Conservation (phyloP, 2,329 filamentous ascomycete genomes). For the Phialemonium atrogriseum region DNA sequence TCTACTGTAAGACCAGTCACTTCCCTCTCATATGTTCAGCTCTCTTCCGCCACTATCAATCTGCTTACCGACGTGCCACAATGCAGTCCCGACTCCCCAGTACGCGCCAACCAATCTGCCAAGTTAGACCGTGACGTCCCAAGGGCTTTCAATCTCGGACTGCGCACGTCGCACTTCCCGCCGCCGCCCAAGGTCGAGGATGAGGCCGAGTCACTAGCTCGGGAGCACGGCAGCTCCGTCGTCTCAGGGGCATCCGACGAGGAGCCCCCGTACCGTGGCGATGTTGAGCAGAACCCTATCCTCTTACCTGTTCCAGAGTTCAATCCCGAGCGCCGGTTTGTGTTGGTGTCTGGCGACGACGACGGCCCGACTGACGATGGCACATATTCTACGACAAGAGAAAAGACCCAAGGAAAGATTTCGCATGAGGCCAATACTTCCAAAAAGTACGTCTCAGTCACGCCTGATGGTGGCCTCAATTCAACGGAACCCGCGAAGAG, state of each 20-base stretch:
- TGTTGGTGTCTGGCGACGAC: conserved; percentile 38
- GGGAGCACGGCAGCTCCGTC: conserved; percentile 42
- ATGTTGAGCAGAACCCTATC: conserved; percentile 60
- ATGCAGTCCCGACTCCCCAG: conserved; percentile 1
- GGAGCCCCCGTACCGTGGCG: conserved; percentile 52
- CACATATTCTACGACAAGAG: conserved; percentile 7
- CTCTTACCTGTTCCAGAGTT: conserved; percentile 53
- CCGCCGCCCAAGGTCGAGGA: conserved; percentile 63
- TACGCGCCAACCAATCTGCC: conserved; percentile 8
- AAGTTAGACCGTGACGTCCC: conserved; percentile 7
- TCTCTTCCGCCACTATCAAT: not conserved
- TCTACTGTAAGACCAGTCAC: conserved; percentile 22
- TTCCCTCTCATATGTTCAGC: not conserved
- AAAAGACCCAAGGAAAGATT: conserved; percentile 16
- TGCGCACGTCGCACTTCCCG: conserved; percentile 29
- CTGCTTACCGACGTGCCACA: conserved; percentile 1
- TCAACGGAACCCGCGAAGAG: conserved; percentile 16
- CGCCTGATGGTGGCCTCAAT: conserved; percentile 16
- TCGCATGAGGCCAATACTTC: conserved; percentile 35
- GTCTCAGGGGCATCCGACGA: conserved; percentile 32
- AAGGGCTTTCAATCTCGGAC: conserved; percentile 3
- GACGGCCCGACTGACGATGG: conserved; percentile 12
- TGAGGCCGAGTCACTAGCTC: conserved; percentile 52
- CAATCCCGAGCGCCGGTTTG: conserved; percentile 58
- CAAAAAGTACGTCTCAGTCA: conserved; percentile 27